Conservation (phyloP, 768 basidiomycete species). For the Suillus brevipes region DNA sequence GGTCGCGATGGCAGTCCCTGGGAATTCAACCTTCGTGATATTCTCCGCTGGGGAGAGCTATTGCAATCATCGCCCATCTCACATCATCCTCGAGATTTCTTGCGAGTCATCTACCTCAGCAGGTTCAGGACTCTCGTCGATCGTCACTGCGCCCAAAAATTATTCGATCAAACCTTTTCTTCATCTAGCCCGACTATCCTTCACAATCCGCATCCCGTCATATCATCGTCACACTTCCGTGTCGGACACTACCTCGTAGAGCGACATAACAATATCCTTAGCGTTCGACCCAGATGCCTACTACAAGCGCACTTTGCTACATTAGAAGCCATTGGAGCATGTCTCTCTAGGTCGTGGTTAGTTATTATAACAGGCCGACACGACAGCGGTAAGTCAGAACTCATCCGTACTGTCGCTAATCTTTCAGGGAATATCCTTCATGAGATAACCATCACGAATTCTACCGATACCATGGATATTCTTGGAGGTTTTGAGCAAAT, state of each 20-base stretch:
- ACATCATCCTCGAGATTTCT: constrained; percentile 58
- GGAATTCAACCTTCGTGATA: constrained; percentile 97
- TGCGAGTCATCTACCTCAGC: constrained; percentile 76
- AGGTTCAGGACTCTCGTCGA: constrained; percentile 82
- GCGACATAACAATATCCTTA: constrained; percentile 34
- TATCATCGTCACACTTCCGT: constrained; percentile 52
- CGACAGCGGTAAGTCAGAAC: constrained; percentile 75
- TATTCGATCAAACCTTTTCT: constrained; percentile 59
- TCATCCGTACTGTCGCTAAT: constrained; percentile 69
- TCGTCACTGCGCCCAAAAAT: constrained; percentile 45
- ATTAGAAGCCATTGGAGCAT: constrained; percentile 74
- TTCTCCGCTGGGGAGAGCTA: constrained; percentile 83
- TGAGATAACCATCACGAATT: constrained; percentile 78
- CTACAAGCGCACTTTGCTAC: constrained; percentile 63
- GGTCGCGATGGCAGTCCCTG: constrained; percentile 85
- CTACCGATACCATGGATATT: constrained; percentile 92
- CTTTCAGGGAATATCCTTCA: constrained; percentile 66
- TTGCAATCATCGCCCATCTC: constrained; percentile 33
- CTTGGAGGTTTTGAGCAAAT: constrained; percentile 96
- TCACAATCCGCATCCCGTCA: constrained; percentile 36
- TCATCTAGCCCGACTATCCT: constrained; percentile 35
- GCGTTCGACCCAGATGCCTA: constrained; percentile 48
- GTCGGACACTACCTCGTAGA: constrained; percentile 59
- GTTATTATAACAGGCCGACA: constrained; percentile 81
- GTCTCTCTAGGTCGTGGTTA: constrained; percentile 78